Evolutionary conservation across 2,329 filamentous ascomycete species (phyloP).

Genomic region (Elsinoe fawcettii): DNA sequence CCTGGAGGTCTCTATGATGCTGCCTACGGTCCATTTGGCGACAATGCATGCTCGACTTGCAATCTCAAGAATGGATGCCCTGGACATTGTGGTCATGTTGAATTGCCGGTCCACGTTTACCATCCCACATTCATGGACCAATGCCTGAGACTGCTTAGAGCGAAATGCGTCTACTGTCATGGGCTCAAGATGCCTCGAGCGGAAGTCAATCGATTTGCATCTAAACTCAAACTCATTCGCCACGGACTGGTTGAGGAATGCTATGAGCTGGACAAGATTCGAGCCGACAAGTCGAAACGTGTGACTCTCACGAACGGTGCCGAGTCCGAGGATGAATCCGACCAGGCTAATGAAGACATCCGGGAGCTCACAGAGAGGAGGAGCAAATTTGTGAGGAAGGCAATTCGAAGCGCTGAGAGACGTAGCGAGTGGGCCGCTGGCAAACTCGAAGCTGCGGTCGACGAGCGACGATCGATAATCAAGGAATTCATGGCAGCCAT

Average conservation of each 20-base stretch:
- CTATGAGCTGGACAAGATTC: slow-evolving; percentile 41
- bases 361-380: slow-evolving; percentile 48
- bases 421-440: slow-evolving; percentile 43
- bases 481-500: slow-evolving; percentile 75
- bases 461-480: slow-evolving; percentile 66
- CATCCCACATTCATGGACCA: slow-evolving; percentile 97
- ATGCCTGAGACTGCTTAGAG: slow-evolving; percentile 71
- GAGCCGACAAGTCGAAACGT: slow-evolving; percentile 24
- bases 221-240: slow-evolving; percentile 78
- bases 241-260: slow-evolving; percentile 71
- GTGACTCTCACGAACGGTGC: slow-evolving; percentile 15
- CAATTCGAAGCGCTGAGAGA: slow-evolving; percentile 54
- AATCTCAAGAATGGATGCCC: slow-evolving; percentile 78
- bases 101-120: slow-evolving; percentile 86
- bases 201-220: slow-evolving; percentile 69
- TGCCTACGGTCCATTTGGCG: slow-evolving; percentile 81
- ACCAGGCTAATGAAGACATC: slow-evolving; percentile 51
- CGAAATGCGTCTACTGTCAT: slow-evolving; percentile 86
- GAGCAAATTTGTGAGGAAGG: slow-evolving; percentile 63
- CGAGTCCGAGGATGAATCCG: slow-evolving; percentile 48
- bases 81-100: slow-evolving; percentile 90
- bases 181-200: slow-evolving; percentile 71
- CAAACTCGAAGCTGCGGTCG: slow-evolving; percentile 77
- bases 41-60: slow-evolving; percentile 89
- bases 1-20: slow-evolving; percentile 89